Percentiles rank a stretch among this genome's conserved stretches.
These are phyloP conservation scores for Monosporascus sp. DNA, from an alignment of 2,329 filamentous ascomycete genomes.

Conservation along the genomic window DNA sequence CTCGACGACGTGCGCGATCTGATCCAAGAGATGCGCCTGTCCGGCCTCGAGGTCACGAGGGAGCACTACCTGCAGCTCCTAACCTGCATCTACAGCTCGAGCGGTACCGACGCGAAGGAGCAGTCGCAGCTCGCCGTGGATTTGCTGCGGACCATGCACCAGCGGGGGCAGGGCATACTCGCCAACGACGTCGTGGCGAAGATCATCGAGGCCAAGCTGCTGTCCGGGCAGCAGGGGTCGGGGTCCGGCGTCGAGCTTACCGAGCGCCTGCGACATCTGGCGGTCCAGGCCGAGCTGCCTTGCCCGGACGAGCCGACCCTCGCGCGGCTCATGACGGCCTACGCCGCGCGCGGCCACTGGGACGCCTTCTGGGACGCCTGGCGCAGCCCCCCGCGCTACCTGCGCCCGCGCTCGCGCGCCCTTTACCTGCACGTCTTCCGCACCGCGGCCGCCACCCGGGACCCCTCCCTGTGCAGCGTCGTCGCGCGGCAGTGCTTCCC, in stretches of 20 bases:
- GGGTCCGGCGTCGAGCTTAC: constrained; percentile 28
- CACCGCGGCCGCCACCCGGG: constrained; percentile 38
- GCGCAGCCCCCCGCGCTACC: constrained; percentile 47
- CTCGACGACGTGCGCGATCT: constrained; percentile 20
- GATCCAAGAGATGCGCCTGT: constrained; percentile 34
- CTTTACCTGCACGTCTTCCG: constrained; percentile 53
- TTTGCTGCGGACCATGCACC: constrained; percentile 39
- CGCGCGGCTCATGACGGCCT: constrained; percentile 38
- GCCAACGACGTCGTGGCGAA: constrained; percentile 43
- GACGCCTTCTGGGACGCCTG: constrained; percentile 57
- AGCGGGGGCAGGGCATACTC: constrained; percentile 38
- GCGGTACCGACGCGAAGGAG: constrained; percentile 7
- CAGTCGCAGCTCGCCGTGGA: constrained; percentile 36
- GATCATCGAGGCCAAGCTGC: constrained; percentile 37
- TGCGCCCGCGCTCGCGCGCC: constrained; percentile 39
- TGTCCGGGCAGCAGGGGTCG: constrained; percentile 24
- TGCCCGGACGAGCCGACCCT: constrained; percentile 34
- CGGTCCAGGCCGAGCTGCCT: constrained; percentile 31
- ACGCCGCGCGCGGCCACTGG: constrained; percentile 46
- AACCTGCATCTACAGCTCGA: constrained; percentile 29
- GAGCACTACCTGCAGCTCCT: constrained; percentile 34
- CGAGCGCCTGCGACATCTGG: constrained; percentile 38
- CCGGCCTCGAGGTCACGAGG: constrained; percentile 30
- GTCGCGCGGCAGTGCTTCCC: constrained; percentile 49
- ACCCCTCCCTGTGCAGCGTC: constrained; percentile 39